Evolutionary conservation across 169 alveolate species (phyloP), one percentile per base, ranked within the genome.

Genomic region (Cyclospora cayetanensis): DNA sequence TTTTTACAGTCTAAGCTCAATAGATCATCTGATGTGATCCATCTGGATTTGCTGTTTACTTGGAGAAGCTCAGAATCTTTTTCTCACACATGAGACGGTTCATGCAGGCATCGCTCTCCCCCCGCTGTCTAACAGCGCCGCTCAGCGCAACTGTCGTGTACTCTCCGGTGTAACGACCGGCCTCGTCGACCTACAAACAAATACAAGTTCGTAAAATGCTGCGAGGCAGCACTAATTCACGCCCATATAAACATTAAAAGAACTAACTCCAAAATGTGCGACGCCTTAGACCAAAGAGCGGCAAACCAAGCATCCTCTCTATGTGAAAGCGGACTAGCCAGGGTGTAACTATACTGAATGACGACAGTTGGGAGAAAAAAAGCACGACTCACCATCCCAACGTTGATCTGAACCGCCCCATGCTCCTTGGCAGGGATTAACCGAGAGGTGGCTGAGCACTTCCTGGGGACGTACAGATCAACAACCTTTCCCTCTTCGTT

Each of bases 361-460:
- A 77, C 39, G 2, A 39, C 15, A 34, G 25, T 22, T 1, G 68
- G 43, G 68, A 27, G 43, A n/a, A 15, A 39, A 42, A n/a, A 27
- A 72, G 63, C 3, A 25, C 25, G 22, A n/a, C 53, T 0, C 27
- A 95, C 98, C 91, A 95, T 92, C n/a, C 97, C 97, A 29, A 97
- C 94, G 90, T 96, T 97, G 79, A 97, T 91, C 93, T 97, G 98
- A 83, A 97, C 99, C 11, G 98, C 95, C 74, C 98, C 98, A 85
- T 97, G 97, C 95, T 97, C 99, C 94, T 96, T 96, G 66, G 98
- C 95, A 15, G 95, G 96, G 93, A 97, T 94, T 53, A 97, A 92
- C 43, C 97, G 95, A 91, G 96, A 95, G 84, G 99, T 97, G 72
- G 98, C 99, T 29, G 97, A 95, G 95, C 99, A 97, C 86, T 95